These are phyloP conservation scores for Clarireedia hainanense DNA, from an alignment of 2,329 filamentous ascomycete genomes.

Conservation along the genomic window DNA sequence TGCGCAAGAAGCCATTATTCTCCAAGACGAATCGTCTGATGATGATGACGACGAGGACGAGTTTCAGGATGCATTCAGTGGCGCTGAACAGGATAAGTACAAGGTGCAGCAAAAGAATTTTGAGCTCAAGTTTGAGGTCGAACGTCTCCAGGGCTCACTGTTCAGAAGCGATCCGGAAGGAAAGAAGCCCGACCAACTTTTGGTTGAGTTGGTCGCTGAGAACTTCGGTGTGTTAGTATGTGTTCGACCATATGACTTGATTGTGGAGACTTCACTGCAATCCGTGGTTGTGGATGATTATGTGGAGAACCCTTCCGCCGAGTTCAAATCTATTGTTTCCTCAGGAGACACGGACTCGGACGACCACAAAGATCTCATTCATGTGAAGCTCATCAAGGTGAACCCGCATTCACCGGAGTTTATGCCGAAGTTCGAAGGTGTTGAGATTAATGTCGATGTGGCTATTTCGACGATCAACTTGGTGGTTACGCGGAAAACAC, in stretches of 20 bases:
- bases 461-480: conserved; percentile 93
- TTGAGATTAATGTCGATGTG: conserved; percentile 88
- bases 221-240: conserved; percentile 83
- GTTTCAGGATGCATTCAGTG: conserved; percentile 60
- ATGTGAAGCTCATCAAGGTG: conserved; percentile 82
- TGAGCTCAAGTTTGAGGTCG: conserved; percentile 94
- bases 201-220: conserved; percentile 88
- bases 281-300: conserved; percentile 90
- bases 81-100: conserved; percentile 46
- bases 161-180: conserved; percentile 79
- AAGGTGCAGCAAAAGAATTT: conserved; percentile 86
- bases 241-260: conserved; percentile 85
- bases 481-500: conserved; percentile 84
- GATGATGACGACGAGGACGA: conserved; percentile 52
- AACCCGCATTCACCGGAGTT: conserved; percentile 91
- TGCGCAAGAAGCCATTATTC: conserved; percentile 65
- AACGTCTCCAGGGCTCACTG: conserved; percentile 85
- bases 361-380: conserved; percentile 73
- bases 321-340: conserved; percentile 97
- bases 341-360: conserved; percentile 68
- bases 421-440: conserved; percentile 80
- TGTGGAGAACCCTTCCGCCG: conserved; percentile 76
- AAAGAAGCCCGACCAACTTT: conserved; percentile 65
- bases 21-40: conserved; percentile 52
- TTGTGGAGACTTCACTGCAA: conserved; percentile 79